A percentile compares a stretch with the other conserved stretches of the same genome.
These are phyloP conservation scores for Raphanus raphanistrum DNA, from an alignment of 345 rosid species.

Conservation along the genomic window DNA sequence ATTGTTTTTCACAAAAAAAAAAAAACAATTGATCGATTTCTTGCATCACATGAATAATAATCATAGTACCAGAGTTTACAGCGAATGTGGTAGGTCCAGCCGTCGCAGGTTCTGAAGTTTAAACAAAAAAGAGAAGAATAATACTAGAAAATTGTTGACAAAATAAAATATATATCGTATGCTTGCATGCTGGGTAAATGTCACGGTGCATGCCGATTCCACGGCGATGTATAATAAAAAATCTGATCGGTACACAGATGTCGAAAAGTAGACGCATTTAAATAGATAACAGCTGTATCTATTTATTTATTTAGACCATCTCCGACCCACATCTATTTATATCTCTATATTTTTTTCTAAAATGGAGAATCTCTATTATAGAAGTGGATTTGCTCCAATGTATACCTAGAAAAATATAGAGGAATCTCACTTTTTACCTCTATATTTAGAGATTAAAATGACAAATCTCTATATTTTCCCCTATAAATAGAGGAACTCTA, in stretches of 20 bases:
- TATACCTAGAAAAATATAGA: too few species aligned
- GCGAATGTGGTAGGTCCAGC: conserved; percentile 20
- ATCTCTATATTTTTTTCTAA: too few species aligned
- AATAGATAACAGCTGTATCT: background rate
- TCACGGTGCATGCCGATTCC: conserved; percentile 34
- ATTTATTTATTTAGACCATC: background rate
- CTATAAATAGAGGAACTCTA: too few species aligned
- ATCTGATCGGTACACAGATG: conserved; percentile 3
- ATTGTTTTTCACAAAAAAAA: too few species aligned
- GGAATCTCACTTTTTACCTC: too few species aligned
- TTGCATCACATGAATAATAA: background rate
- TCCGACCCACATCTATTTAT: too few species aligned
- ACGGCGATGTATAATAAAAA: conserved; percentile 23
- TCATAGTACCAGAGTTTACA: background rate
- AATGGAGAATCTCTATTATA: too few species aligned
- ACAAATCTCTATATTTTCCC: too few species aligned
- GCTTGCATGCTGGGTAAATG: conserved; percentile 27
- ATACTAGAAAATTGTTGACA: background rate
- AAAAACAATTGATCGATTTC: background rate
- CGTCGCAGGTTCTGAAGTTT: conserved; percentile 24
- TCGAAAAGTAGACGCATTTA: conserved; percentile 16
- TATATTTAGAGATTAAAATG: too few species aligned
- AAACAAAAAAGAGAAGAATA: background rate
- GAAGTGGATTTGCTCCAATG: too few species aligned
- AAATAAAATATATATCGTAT: background rate